Percentiles rank a stretch among this genome's conserved stretches.
Conservation (phyloP, 1,284 basidiomycete genomes). For the Nidula niveotomentosa region DNA sequence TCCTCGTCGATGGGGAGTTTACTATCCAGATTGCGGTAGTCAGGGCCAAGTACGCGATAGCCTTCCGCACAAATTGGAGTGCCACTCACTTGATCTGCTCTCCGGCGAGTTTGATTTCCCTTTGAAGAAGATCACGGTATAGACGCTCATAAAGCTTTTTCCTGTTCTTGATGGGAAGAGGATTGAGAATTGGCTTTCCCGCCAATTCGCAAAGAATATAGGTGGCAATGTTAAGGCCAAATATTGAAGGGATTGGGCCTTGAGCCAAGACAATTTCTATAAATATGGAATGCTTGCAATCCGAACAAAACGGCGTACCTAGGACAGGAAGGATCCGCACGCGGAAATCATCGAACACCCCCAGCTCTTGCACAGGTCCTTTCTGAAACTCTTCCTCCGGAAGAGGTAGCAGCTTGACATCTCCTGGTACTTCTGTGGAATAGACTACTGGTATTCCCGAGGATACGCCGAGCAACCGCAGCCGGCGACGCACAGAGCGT, state of each 20-base stretch:
- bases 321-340: constrained; percentile 89
- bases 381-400: constrained; percentile 92
- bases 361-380: constrained; percentile 89
- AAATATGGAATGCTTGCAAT: too few relatives aligned
- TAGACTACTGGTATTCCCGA: constrained; percentile 93
- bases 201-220: constrained; percentile 86
- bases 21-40: constrained; percentile 32
- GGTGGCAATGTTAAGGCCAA: constrained; percentile 86
- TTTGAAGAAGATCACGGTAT: constrained; percentile 69
- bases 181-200: constrained; percentile 79
- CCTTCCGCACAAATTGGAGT: not conserved
- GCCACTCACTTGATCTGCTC: constrained; percentile 47
- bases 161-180: constrained; percentile 81
- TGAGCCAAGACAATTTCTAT: not conserved
- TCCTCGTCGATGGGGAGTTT: constrained; percentile 78
- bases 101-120: constrained; percentile 68
- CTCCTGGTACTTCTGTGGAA: constrained; percentile 90
- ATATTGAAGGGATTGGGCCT: constrained; percentile 85
- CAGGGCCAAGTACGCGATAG: not conserved
- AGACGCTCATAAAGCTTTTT: constrained; percentile 85
- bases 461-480: constrained; percentile 70
- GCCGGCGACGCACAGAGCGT: constrained; percentile 81
- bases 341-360: constrained; percentile 92
- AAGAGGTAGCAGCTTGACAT: constrained; percentile 88
- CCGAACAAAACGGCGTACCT: constrained; percentile 35